Percentiles rank a stretch among this genome's conserved stretches.
These are phyloP conservation scores for Coleophoma eucalyptorum DNA, from an alignment of 2,329 filamentous ascomycete species.

Conservation along the genomic window DNA sequence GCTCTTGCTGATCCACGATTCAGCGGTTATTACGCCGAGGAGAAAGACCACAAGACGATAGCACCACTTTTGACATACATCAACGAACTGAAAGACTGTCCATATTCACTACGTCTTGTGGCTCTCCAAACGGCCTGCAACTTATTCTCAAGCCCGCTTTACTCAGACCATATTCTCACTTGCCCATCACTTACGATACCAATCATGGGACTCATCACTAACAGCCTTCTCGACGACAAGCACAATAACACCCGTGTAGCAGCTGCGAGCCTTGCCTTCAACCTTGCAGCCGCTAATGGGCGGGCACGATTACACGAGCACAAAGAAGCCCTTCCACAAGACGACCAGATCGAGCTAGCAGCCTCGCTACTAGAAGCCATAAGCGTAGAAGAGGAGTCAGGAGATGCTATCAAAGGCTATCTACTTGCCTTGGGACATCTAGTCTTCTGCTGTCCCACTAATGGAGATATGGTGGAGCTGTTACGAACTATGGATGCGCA, in stretches of 20 bases:
- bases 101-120: slow-evolving; percentile 80
- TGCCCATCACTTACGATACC: slow-evolving; percentile 48
- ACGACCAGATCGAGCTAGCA: slow-evolving; percentile 74
- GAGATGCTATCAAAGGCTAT: slow-evolving; percentile 73
- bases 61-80: slow-evolving; percentile 57
- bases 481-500: slow-evolving; percentile 72
- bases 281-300: slow-evolving; percentile 70
- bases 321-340: slow-evolving; percentile 57
- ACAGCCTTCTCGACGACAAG: slow-evolving; percentile 73
- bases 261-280: slow-evolving; percentile 79
- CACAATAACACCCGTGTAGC: slow-evolving; percentile 75
- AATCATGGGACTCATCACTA: slow-evolving; percentile 67
- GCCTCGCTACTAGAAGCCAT: slow-evolving; percentile 78
- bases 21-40: slow-evolving; percentile 79
- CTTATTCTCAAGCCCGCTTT: slow-evolving; percentile 73
- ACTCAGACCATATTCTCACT: slow-evolving; percentile 57
- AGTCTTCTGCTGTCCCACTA: slow-evolving; percentile 63
- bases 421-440: slow-evolving; percentile 73
- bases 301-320: slow-evolving; percentile 55
- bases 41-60: slow-evolving; percentile 61
- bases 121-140: slow-evolving; percentile 83
- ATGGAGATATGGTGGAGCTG: slow-evolving; percentile 78
- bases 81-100: slow-evolving; percentile 52
- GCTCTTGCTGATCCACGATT: slow-evolving; percentile 74
- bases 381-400: slow-evolving; percentile 52